Conservation (phyloP, 140 eudicot genomes). For the Oenanthe javanica region DNA sequence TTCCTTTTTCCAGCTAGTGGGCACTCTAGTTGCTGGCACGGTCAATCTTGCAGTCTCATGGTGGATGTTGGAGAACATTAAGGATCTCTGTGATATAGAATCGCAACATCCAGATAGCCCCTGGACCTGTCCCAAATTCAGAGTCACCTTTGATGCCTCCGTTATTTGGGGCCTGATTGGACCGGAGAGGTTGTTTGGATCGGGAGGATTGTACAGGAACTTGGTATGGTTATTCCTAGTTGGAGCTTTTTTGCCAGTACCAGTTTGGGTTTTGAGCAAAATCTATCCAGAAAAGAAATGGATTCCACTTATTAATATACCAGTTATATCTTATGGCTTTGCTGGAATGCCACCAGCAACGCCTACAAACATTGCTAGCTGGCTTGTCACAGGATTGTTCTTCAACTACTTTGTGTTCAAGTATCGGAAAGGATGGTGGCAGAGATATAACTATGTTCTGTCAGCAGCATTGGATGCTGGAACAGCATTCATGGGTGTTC, state of each 20-base stretch:
- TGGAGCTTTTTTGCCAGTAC: constrained; percentile 89
- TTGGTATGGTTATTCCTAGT: constrained; percentile 85
- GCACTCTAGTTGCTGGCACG: constrained; percentile 74
- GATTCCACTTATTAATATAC: constrained; percentile 89
- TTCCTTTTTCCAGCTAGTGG: constrained; percentile 43
- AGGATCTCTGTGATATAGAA: constrained; percentile 78
- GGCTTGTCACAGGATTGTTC: constrained; percentile 75
- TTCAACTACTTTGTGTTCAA: constrained; percentile 86
- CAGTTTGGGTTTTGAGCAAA: constrained; percentile 84
- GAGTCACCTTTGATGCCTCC: constrained; percentile 84
- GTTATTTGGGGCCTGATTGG: constrained; percentile 98
- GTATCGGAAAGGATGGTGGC: constrained; percentile 88
- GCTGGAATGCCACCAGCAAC: constrained; percentile 99
- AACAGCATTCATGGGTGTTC: constrained; percentile 91
- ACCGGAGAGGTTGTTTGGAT: constrained; percentile 76
- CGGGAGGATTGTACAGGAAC: constrained; percentile 75
- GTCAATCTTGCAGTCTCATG: constrained; percentile 83
- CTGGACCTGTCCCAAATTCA: constrained; percentile 96
- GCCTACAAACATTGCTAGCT: constrained; percentile 84
- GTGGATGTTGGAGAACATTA: constrained; percentile 93
- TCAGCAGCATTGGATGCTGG: constrained; percentile 97
- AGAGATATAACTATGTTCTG: constrained; percentile 69
- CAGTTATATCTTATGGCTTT: constrained; percentile 85
- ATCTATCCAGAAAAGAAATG: constrained; percentile 81
- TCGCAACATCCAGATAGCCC: constrained; percentile 85